Evolutionary conservation across 176 grass and related monocot genomes (phyloP).

Genomic region (Musa schizocarpa): DNA sequence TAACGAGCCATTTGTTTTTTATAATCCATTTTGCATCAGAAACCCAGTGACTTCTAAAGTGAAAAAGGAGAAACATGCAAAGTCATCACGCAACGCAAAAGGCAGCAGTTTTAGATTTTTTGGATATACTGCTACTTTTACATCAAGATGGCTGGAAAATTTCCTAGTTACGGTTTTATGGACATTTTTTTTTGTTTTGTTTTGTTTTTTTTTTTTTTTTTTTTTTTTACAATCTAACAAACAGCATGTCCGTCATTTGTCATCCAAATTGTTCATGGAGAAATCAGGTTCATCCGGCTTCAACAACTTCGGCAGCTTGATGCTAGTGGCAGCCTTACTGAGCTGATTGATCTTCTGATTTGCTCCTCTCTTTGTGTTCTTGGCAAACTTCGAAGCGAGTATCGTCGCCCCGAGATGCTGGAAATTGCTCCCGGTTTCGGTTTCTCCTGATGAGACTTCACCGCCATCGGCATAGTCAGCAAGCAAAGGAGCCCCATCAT

Average conservation of each 20-base stretch:
- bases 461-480: background rate
- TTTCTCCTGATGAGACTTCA: background rate
- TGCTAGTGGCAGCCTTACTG: slow-evolving; percentile 30
- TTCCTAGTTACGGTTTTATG: no score
- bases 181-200: no score
- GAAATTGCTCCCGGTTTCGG: slow-evolving; percentile 2
- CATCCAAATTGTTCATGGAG: slow-evolving; percentile 55
- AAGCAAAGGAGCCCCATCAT: slow-evolving; percentile 38
- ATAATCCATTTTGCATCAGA: no score
- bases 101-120: no score
- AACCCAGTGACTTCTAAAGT: no score
- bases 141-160: no score
- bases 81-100: no score
- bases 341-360: slow-evolving; percentile 27
- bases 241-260: background rate
- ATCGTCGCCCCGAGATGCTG: slow-evolving; percentile 62
- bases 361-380: slow-evolving; percentile 60
- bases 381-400: slow-evolving; percentile 78
- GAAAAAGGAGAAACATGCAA: no score
- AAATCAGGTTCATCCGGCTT: slow-evolving; percentile 93
- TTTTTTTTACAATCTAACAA: background rate
- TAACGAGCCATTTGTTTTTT: no score
- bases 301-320: slow-evolving; percentile 76
- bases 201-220: no score
- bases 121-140: no score